Base-by-base conservation (phyloP, 2,329 filamentous ascomycete genomes). In the Aspergillus intermedius region DNA sequence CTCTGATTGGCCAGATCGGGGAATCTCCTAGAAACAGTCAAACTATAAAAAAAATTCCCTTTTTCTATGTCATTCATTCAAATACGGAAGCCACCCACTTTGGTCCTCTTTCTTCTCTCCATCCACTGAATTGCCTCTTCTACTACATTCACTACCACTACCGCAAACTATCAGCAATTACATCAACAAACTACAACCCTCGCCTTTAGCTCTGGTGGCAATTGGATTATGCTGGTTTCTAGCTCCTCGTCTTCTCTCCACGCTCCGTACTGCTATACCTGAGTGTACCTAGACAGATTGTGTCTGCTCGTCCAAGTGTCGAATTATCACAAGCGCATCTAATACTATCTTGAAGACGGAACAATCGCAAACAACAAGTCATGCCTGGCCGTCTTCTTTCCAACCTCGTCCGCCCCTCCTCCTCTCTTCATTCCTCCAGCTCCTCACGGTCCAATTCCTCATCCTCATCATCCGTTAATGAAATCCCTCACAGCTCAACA, bases 331-430 rank as follows among this genome's bases (percentile, higher is more conserved):
- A 12, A 10, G 10, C 25, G 25, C 25, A 12, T 30, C 9, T 30
- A 30, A 12, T 30, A 30, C 10, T 12, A 10, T 28, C 25, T 12
- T 28, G 9, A 28, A 28, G 25, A 28, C 25, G 25, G 10, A 28
- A 12, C 25, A 30, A 30, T 30, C 10, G 9, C 25, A 30, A 28
- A 3, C 8, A 3, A 28, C 9, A 28, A 5, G 25, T 49, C 30
- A 71, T 71, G 68, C 68, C 68, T 44, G 68, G 68, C 55, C 67
- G 68, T 55, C 58, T 71, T 25, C 61, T 71, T 50, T 59, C 68
- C 56, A 70, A 58, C 57, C 61, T 71, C 47, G 65, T 71, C 51
- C 64, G 68, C 56, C 60, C 64, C 47, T 62, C 64, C 44, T 53
- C 58, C 47, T 62, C 61, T 39, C 51, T 61, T 48, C 60, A 65